Evolutionary conservation across 2,329 filamentous ascomycete genomes (phyloP), one percentile per base, ranked within the genome.

Genomic region (Alternaria ethzedia): DNA sequence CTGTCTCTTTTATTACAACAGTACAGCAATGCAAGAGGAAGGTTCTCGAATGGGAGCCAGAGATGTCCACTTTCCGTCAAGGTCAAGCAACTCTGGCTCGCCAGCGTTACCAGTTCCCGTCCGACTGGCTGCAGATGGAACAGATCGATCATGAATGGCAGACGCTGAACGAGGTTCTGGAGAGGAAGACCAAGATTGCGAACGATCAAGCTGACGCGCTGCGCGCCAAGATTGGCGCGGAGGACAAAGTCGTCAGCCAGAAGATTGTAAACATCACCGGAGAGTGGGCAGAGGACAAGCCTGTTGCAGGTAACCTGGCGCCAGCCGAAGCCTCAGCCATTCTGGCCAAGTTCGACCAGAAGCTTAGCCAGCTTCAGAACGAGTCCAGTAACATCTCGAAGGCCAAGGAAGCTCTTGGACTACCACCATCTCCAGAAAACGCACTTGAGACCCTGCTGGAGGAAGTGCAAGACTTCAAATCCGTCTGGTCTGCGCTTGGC

Each of bases 391-490:
- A 97, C 89, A 94, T 99, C 13, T 91, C 92, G 6, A 97, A 94
- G 79, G 96, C 96, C 3, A 99, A 98, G 81, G 96, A 99, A 79
- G 96, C 96, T 5, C 89, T 99, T 45, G 94, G 97, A 76, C 87
- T 99, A 45, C 92, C 95, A 4, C 87, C 91, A 3, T 91, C 89
- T 58, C 85, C 90, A 0, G 93, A 97, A 71, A 92, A 91, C 55
- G 89, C 91, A n/a, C 88, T 99, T 21, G 86, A 88, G n/a, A 88
- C 91, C 25, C 91, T 97, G 9, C 85, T 98, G 15, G 95, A 98
- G 78, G 96, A 99, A 82, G 94, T 99, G 3, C 93, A 97, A 66
- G 96, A 99, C 80, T 99, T 99, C 83, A 97, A 97, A 82, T 97
- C 95, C 20, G 96, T 99, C 10, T 99, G 96, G 96, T 92, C 95